These are phyloP conservation scores for Phytophthora kernoviae DNA, from an alignment of 352 stramenopile genomes.

Conservation along the genomic window DNA sequence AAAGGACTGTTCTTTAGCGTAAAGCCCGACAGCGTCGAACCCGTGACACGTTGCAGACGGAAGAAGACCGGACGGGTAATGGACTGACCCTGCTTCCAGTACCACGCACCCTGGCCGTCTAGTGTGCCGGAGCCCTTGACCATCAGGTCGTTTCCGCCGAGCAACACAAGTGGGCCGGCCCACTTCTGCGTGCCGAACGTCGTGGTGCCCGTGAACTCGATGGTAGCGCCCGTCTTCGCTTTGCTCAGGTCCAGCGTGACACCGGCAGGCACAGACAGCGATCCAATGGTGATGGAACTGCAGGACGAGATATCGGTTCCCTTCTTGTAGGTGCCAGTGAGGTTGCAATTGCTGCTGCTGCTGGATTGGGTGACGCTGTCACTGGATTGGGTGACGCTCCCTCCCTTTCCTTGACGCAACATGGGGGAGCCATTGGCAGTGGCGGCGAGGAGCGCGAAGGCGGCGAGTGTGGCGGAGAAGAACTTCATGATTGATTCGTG, in stretches of 20 bases:
- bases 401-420: constrained; percentile 11
- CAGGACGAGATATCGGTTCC: constrained; percentile 24
- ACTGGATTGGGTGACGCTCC: too few species aligned
- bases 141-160: constrained; percentile 8
- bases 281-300: too few species aligned
- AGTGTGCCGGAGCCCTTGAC: constrained; percentile 32
- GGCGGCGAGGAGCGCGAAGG: not conserved
- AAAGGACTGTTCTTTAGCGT: constrained; percentile 29
- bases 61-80: constrained; percentile 12
- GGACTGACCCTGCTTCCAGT: constrained; percentile 26
- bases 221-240: constrained; percentile 32
- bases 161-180: constrained; percentile 29
- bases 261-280: too few species aligned
- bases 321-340: constrained; percentile 17
- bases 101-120: constrained; percentile 28
- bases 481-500: constrained; percentile 12
- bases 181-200: constrained; percentile 38
- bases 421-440: constrained; percentile 5
- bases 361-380: too few species aligned
- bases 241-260: too few species aligned
- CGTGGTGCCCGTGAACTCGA: constrained; percentile 38
- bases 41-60: constrained; percentile 12
- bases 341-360: constrained; percentile 17
- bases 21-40: constrained; percentile 36
- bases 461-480: constrained; percentile 5